phyloP scores from a whole-genome alignment of 805 yeast species.

The Starmerella vaccinii region DNA sequence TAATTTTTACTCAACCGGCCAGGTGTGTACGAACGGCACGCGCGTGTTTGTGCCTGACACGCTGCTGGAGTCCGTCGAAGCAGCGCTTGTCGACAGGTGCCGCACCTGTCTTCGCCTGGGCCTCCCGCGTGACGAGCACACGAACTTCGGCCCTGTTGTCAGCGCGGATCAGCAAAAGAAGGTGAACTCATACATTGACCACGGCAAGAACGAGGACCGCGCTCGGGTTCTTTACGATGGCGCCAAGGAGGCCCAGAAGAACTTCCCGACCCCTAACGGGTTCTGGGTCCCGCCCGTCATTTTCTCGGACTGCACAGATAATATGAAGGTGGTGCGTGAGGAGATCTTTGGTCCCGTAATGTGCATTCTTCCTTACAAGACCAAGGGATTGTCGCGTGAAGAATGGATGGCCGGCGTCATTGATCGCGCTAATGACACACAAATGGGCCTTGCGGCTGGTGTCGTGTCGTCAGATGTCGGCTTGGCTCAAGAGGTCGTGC shows the following conservation, averaged over 20 bases:
- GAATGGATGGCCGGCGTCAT: constrained; percentile 70
- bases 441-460: constrained; percentile 72
- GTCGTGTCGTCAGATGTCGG: constrained; percentile 57
- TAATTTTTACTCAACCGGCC: constrained; percentile 84
- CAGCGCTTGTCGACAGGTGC: constrained; percentile 43
- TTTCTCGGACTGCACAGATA: constrained; percentile 55
- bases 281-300: constrained; percentile 64
- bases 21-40: constrained; percentile 87
- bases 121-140: constrained; percentile 59
- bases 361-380: constrained; percentile 56
- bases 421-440: constrained; percentile 54
- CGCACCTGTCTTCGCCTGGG: constrained; percentile 56
- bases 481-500: constrained; percentile 52
- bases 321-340: constrained; percentile 57
- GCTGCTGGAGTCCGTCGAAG: constrained; percentile 59
- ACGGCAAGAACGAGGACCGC: constrained; percentile 72
- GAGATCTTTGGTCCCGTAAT: constrained; percentile 88
- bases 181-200: constrained; percentile 59
- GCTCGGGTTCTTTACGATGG: constrained; percentile 69
- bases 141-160: constrained; percentile 81
- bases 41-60: constrained; percentile 76
- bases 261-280: constrained; percentile 39
- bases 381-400: constrained; percentile 41
- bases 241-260: constrained; percentile 38
- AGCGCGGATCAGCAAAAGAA: constrained; percentile 62